Evolutionary conservation across 108 stramenopile species (phyloP), one percentile per base, ranked within the genome.

Genomic region (Cyclotella kingstonii): DNA sequence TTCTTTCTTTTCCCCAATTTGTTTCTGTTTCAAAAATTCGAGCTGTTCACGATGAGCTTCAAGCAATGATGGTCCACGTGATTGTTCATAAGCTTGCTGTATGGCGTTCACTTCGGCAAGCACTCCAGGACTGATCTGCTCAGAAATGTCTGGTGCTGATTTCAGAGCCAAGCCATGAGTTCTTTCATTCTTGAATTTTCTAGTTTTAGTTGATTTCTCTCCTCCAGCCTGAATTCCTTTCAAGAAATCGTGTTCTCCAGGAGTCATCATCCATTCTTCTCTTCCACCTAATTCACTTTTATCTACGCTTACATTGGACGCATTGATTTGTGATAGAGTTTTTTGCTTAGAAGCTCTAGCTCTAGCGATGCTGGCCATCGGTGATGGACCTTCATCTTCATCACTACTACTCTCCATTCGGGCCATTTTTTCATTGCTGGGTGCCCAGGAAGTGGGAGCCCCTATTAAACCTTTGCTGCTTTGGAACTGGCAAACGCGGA

Each of bases 201-300:
- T 78, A 36, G 68, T 77, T 45, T 75, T 76, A 0, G 66, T 48
- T 22, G 78, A 68, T 60, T 70, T 79, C 12, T 48, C 41, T 41
- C 5, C 11, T 15, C 82, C 68, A 1, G 82, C 59, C 54, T 80
- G 79, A 45, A 93, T 82, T 8, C 79, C 78, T 28, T 86, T 82
- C 36, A 93, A 41, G 59, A 93, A 85, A 54, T 90, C 87, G 50
- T 83, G 86, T 59, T 93, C 81, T 0, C 92, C 92, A 2, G 92
- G 89, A 11, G 77, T 75, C 62, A 89, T 50, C 92, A 93, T 93
- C 92, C 92, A 93, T 66, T 93, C 92, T 59, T 90, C 92, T 49
- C 89, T 57, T 43, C 66, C 82, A n/a, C n/a, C 4, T 55, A 58
- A 48, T 72, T 50, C 27, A 46, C 48, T n/a, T 45, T 21, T 34